Evolutionary conservation across 2,329 filamentous ascomycete genomes (phyloP).

Genomic region (Pezizomycotina sp.): DNA sequence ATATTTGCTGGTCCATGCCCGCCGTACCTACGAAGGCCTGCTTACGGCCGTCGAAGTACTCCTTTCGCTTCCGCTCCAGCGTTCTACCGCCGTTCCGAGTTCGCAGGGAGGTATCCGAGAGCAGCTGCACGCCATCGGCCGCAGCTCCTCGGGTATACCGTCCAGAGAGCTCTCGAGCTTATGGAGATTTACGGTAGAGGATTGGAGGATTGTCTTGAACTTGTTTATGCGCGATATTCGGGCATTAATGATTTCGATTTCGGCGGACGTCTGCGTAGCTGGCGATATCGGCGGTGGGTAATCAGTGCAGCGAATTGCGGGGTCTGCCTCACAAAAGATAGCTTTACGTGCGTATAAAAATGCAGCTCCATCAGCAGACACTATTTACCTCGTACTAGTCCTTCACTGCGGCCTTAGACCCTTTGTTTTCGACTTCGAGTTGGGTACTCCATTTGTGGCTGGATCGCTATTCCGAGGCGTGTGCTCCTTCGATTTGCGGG

Average conservation of each 20-base stretch:
- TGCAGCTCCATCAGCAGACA: conserved; percentile 36
- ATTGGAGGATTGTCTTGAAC: conserved; percentile 88
- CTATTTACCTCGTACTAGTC: conserved; percentile 55
- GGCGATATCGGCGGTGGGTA: conserved; percentile 60
- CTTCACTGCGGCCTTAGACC: conserved; percentile 94
- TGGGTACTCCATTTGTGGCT: too few species aligned
- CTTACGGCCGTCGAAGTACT: conserved; percentile 82
- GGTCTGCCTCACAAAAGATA: too few species aligned
- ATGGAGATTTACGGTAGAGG: conserved; percentile 69
- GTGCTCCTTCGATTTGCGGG: too few species aligned
- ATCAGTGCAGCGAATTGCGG: conserved; percentile 90
- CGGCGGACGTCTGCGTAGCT: conserved; percentile 44
- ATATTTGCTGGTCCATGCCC: conserved; percentile 88
- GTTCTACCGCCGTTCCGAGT: conserved; percentile 74
- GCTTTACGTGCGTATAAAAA: too few species aligned
- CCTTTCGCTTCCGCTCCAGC: conserved; percentile 83
- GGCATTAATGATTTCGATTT: conserved; percentile 70
- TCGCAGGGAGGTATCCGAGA: conserved; percentile 96
- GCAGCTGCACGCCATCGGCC: conserved; percentile 95
- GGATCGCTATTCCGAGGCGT: too few species aligned
- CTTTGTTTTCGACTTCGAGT: conserved; percentile 43
- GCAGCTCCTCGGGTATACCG: conserved; percentile 82
- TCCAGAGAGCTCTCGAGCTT: conserved; percentile 88
- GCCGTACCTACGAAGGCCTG: conserved; percentile 54
- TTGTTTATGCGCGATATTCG: conserved; percentile 92